Base-by-base conservation (phyloP, 2,329 filamentous ascomycete genomes). In the Phialemonium atrogriseum region DNA sequence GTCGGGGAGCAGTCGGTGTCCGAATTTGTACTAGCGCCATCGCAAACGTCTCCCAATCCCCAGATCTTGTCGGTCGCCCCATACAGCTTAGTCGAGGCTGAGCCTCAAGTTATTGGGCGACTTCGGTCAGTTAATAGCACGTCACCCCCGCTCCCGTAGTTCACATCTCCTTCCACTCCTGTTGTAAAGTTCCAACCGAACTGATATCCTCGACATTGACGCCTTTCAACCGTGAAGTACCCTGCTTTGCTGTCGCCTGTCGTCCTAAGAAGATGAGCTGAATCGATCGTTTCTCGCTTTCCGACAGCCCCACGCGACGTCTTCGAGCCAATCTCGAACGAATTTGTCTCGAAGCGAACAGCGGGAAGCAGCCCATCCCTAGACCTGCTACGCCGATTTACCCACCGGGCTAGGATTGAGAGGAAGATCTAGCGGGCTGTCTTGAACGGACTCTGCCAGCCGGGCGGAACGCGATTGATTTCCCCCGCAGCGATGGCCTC, bases 401-500 rank as follows among this genome's bases (percentile, higher is more conserved):
- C 10, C 8, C 3, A 16, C n/a, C 24, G 20, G 20, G 5, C 10
- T 9, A 5, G 10, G 11, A 20, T 10, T 8, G 4, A 13, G n/a
- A n/a, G n/a, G n/a, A n/a, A n/a, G n/a, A n/a, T n/a, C n/a, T n/a
- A n/a, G n/a, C n/a, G n/a, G n/a, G n/a, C n/a, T n/a, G n/a, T n/a
- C n/a, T n/a, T n/a, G n/a, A n/a, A n/a, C n/a, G n/a, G n/a, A n/a
- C n/a, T n/a, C n/a, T n/a, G n/a, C n/a, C n/a, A n/a, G n/a, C n/a
- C n/a, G n/a, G n/a, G n/a, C n/a, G n/a, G n/a, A n/a, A n/a, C n/a
- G n/a, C n/a, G n/a, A n/a, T n/a, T n/a, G n/a, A n/a, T n/a, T n/a
- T n/a, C n/a, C n/a, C n/a, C 17, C 4, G 21, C 21, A 18, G 27
- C 24, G 19, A 48, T 61, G 56, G 51, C 60, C 19, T 65, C 60